Base-by-base conservation (phyloP, 495 filamentous ascomycete species). In the Penicillium soppii region DNA sequence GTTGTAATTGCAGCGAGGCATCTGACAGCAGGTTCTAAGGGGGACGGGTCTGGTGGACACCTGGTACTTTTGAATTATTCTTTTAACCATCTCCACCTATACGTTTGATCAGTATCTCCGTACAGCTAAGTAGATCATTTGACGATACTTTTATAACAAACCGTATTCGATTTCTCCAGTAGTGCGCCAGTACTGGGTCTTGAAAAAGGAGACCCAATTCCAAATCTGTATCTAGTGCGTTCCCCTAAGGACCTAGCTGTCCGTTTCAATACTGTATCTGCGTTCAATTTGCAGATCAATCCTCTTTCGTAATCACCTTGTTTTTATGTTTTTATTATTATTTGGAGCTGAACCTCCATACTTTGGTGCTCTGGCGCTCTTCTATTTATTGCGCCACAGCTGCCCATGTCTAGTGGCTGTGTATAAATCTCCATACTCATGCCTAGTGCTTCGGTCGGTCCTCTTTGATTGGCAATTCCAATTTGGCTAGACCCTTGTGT, bases 181-280 rank as follows among this genome's bases (percentile, higher is more conserved):
- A 12, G 29, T 27, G 13, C 8, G 35, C 15, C 35, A 17, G 2
- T 19, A 19, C 35, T n/a, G n/a, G n/a, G n/a, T n/a, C n/a, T n/a
- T n/a, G n/a, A 12, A 41, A 40, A 30, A 0, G 3, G 5, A 32
- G 23, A 20, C 23, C 7, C 8, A 10, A 29, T 41, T 32, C 12
- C 26, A 49, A 32, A 40, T 32, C 2, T 23, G 17, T n/a, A 30
- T 39, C 12, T 25, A 50, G 21, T 41, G 27, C 27, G 27, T 26
- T 23, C 8, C 22, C 35, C 29, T 16, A 29, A 16, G 19, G 27
- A 16, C 16, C n/a, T 36, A 29, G 15, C 5, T 7, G 21, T 37
- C 35, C 17, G 36, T 49, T 49, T 49, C 23, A 19, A 41, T 49
- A 40, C 47, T 49, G 40, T 44, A 52, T 44, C 40, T 38, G 15